Evolutionary conservation across 2,329 filamentous ascomycete species (phyloP).

Genomic region (Emmonsiellopsis sp.): DNA sequence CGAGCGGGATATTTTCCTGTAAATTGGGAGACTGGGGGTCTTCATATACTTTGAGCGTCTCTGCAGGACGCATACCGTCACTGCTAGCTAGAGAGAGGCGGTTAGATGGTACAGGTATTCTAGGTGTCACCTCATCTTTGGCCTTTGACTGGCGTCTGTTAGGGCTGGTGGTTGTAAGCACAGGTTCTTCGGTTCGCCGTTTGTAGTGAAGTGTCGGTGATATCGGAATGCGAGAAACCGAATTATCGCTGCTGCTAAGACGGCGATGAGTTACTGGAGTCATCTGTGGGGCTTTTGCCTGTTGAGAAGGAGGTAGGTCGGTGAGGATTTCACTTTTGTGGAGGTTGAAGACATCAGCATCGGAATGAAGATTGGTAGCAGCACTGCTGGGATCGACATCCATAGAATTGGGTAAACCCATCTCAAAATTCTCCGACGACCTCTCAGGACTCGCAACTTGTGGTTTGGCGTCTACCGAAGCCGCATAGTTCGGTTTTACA

Average conservation of each 20-base stretch:
- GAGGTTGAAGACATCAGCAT: neutral
- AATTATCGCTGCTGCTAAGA: slow-evolving; percentile 4
- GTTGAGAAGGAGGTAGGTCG: neutral
- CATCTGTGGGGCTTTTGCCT: neutral
- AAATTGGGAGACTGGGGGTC: slow-evolving; percentile 35
- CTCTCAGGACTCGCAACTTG: slow-evolving; percentile 15
- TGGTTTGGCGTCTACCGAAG: slow-evolving; percentile 10
- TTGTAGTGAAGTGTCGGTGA: slow-evolving; percentile 6
- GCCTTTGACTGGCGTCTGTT: slow-evolving; percentile 4
- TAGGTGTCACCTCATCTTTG: slow-evolving; percentile 6
- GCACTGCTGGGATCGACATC: slow-evolving; percentile 8
- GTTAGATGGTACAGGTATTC: slow-evolving; percentile 5
- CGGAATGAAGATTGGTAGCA: neutral
- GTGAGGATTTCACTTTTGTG: neutral
- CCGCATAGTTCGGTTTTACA: slow-evolving; percentile 17
- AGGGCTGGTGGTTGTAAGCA: slow-evolving; percentile 4
- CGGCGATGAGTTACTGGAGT: slow-evolving; percentile 5
- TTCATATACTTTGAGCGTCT: slow-evolving; percentile 40
- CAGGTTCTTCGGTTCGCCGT: slow-evolving; percentile 7
- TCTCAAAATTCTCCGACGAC: slow-evolving; percentile 37
- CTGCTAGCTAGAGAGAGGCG: slow-evolving; percentile 15
- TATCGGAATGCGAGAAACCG: slow-evolving; percentile 10
- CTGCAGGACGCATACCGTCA: slow-evolving; percentile 19
- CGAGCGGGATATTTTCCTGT: slow-evolving; percentile 16
- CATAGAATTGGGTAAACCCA: slow-evolving; percentile 37